Base-by-base conservation (phyloP, 1,284 basidiomycete genomes). In the Rhodotorula sp. region DNA sequence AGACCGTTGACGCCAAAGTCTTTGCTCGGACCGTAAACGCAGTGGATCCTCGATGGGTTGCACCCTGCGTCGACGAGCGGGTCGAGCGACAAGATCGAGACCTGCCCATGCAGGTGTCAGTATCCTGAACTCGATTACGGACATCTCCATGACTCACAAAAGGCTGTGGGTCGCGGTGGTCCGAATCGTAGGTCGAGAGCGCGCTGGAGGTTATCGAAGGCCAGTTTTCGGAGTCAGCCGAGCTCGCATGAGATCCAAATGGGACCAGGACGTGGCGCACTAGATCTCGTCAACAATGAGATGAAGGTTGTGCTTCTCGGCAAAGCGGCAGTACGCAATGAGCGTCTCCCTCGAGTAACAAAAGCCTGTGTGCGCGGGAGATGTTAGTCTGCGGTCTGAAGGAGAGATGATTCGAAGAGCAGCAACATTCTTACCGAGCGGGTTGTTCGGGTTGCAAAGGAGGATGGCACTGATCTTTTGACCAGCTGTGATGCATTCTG, bases 261-360 rank as follows among this genome's bases (percentile, higher is more conserved):
- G 7, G 26, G 26, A 2, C 17, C 14, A n/a, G 10, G n/a, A 12
- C 26, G 0, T 15, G 14, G n/a, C 60, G 22, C 30, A 49, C 60
- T 84, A 84, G 60, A 84, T 83, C 76, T 83, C 82, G 74, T 83
- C 82, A 2, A 77, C 78, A 26, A 83, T 79, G 24, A 83, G 77
- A 66, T 82, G 82, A 12, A 83, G 70, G 71, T 82, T 80, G 66
- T 80, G 79, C 67, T 80, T 77, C 70, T 83, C 80, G 64, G 82
- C 83, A 69, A 83, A 82, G 12, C 75, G 76, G 54, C 79, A 79
- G 71, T 83, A 83, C 10, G 77, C 82, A 15, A 83, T 74, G 1
- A 83, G 78, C 1, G 80, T 81, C 26, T 81, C 79, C 22, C 80
- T 79, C 6, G 80, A 71, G 70, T 83, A 77, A 60, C 69, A 72